Base-by-base conservation (phyloP, 441 rosid genomes). In the Hura crepitans region DNA sequence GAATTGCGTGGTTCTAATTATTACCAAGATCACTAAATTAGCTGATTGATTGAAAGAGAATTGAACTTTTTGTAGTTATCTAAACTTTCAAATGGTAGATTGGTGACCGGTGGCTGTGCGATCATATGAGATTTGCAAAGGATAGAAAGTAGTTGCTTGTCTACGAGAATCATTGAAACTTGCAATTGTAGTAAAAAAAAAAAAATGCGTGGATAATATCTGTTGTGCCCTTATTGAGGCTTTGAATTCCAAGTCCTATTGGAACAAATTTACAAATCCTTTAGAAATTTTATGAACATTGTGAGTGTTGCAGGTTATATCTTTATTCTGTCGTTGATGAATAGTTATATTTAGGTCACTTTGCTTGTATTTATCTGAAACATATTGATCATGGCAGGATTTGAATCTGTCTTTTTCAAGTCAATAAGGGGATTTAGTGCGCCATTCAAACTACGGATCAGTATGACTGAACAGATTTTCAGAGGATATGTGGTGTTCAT, bases 391-490 rank as follows among this genome's bases (percentile, higher is more conserved):
- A 28, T 81, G 69, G 69, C 86, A 78, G 83, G 85, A 65, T 73
- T 77, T 79, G 77, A 67, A 76, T 76, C 81, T 64, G 64, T 76
- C 70, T 6, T 73, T 79, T 69, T 50, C 72, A 70, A 69, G 72
- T 42, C 58, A 42, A 65, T 30, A 45, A 69, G 73, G 62, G 62
- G 35, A 49, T 75, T 42, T 56, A 46, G 13, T 28, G 20, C 62
- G 76, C n/a, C 45, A 18, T 84, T 71, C 59, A 15, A 50, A 60
- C 68, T 50, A 37, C 51, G 75, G 68, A 78, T 75, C 49, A 50
- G 73, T 77, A 81, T 81, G 85, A 65, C 76, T 56, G 73, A 55
- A 70, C 74, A 65, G 70, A 58, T 69, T 28, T 64, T 79, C 49
- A 37, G 64, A 39, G 77, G 69, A 68, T 42, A 57, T 46, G 31